Evolutionary conservation across 495 filamentous ascomycete genomes (phyloP).

Genomic region (Penicillium flavigenum): DNA sequence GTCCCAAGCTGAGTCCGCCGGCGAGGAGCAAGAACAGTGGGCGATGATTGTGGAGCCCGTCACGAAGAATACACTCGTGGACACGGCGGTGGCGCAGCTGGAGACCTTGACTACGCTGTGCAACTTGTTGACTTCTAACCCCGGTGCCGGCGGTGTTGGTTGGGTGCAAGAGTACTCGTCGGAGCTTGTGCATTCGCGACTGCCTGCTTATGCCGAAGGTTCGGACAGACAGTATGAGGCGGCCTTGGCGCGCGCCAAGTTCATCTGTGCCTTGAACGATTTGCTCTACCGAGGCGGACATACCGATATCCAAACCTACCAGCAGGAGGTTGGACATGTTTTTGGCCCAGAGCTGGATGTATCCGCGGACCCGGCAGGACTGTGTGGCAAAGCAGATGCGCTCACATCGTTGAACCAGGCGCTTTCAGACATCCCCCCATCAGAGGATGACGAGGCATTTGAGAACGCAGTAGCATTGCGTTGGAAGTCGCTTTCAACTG

Average conservation of each 20-base stretch:
- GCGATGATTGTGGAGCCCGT: constrained; percentile 60
- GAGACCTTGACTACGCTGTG: constrained; percentile 58
- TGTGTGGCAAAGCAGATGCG: constrained; percentile 60
- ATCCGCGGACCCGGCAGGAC: constrained; percentile 45
- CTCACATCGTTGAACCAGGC: constrained; percentile 54
- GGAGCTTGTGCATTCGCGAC: constrained; percentile 45
- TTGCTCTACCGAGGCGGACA: constrained; percentile 51
- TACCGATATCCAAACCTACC: constrained; percentile 51
- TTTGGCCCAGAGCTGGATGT: constrained; percentile 45
- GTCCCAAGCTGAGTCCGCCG: constrained; percentile 20
- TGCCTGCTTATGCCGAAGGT: constrained; percentile 45
- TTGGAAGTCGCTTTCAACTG: constrained; percentile 52
- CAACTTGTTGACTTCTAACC: constrained; percentile 47
- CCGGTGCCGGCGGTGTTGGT: constrained; percentile 39
- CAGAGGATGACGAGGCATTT: constrained; percentile 28
- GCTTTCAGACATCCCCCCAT: constrained; percentile 35
- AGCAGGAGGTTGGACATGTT: constrained; percentile 43
- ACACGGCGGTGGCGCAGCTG: constrained; percentile 62
- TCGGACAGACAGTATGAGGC: constrained; percentile 52
- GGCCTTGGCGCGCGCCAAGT: constrained; percentile 52
- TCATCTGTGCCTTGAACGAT: constrained; percentile 53
- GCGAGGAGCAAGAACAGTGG: constrained; percentile 56
- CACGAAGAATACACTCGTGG: constrained; percentile 60
- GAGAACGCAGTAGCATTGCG: constrained; percentile 34
- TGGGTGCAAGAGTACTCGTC: constrained; percentile 58